These are phyloP conservation scores for Colletotrichum shisoi DNA, from an alignment of 2,329 filamentous ascomycete genomes.

Conservation along the genomic window DNA sequence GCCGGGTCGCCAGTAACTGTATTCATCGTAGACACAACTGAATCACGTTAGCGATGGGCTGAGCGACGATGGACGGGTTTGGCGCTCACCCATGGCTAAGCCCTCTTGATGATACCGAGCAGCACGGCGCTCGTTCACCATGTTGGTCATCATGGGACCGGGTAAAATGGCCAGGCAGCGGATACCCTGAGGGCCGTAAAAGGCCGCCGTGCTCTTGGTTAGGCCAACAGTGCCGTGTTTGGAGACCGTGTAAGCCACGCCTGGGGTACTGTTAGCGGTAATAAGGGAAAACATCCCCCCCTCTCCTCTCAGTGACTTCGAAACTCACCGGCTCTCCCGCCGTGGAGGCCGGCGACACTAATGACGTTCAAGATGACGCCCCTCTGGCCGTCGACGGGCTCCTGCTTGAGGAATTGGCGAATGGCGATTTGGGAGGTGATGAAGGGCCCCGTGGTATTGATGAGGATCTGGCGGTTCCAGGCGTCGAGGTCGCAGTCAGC, in stretches of 20 bases:
- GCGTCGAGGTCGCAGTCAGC: conserved; percentile 55
- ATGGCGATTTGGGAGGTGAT: conserved; percentile 61
- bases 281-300: too few relatives aligned
- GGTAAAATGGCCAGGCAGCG: conserved; percentile 49
- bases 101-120: conserved; percentile 22
- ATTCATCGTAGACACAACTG: conserved; percentile 23
- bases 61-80: not conserved
- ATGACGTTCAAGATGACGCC: conserved; percentile 42
- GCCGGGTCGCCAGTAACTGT: conserved; percentile 13
- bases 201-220: conserved; percentile 65
- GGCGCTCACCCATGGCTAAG: conserved; percentile 4
- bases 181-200: conserved; percentile 63
- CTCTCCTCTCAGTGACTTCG: too few relatives aligned
- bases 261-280: conserved; percentile 39
- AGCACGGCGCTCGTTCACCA: conserved; percentile 43
- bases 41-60: not conserved
- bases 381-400: conserved; percentile 38
- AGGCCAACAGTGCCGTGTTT: conserved; percentile 64
- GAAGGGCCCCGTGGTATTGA: conserved; percentile 66
- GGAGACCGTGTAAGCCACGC: conserved; percentile 60
- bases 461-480: conserved; percentile 63
- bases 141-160: conserved; percentile 65
- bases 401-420: conserved; percentile 55
- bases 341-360: conserved; percentile 8
- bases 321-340: conserved; percentile 20